Base-by-base conservation (phyloP, 495 filamentous ascomycete genomes). In the Xanthoparmelia taractica region DNA sequence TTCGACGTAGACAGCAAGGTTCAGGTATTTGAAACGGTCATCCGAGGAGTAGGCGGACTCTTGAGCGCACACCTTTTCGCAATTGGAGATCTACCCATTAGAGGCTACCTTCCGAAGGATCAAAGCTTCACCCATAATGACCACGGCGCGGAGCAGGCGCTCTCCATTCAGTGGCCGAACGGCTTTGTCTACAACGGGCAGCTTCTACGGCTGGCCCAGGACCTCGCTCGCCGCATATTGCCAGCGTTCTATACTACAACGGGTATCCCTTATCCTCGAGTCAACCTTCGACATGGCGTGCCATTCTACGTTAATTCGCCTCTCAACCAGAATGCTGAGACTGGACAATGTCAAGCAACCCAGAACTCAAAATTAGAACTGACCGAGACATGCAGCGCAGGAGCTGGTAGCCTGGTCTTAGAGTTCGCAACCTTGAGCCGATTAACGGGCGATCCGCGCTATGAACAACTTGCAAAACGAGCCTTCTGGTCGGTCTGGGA, bases 1-100 rank as follows among this genome's bases (percentile, higher is more conserved):
- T 98, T 97, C 66, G 92, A 98, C 75, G 78, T 97, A 47, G 93
- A 98, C 74, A 95, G 91, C 73, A 97, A 97, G 74, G 94, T 98
- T 12, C 91, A 98, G 75, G 90, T 98, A 40, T 98, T 98, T 71
- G 94, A 98, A 74, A 96, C 92, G 3, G 92, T 96, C 13, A 98
- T 98, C 71, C 81, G 94, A 66, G 92, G 92, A 34, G 82, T 98
- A 58, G 94, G 95, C 23, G 94, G 94, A 27, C 75, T 98, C 37
- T 77, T 98, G 54, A 96, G 91, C 67, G 91, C 95, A 10, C 94
- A 98, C 76, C 78, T 96, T 31, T 98, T 97, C 72, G 92, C 94
- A 18, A 77, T 91, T 54, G 92, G 90, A 41, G 91, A 94, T 29
- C 76, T 96, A 41, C 92, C 92, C 1, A 96, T 97, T 58, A 79